Base-by-base conservation (phyloP, 768 basidiomycete genomes). In the Jaapia argillacea region DNA sequence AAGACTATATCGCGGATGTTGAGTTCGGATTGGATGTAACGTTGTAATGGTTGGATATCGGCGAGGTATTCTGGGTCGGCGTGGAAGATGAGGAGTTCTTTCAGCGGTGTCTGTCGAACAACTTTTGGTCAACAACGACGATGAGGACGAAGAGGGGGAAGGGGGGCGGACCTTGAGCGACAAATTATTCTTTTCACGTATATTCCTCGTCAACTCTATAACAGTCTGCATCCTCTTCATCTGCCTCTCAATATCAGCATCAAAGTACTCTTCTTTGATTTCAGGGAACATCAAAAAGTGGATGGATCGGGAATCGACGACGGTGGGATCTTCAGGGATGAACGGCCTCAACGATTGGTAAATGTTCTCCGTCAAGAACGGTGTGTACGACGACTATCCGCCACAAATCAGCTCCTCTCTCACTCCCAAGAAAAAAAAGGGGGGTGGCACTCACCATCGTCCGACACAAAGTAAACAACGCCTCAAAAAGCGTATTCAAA, bases 341-440 rank as follows among this genome's bases (percentile, higher is more conserved):
- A 78, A 94, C n/a, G 68, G 68, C 37, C 81, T 78, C 31, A 98
- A 72, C 25, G 87, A 79, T 59, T 98, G 96, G 62, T 97, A 98
- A 47, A 98, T 70, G 63, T 83, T 96, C 64, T 99, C 96, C 5
- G 92, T 93, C 59, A 98, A 69, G 77, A 97, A 98, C 0, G 96
- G 96, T 6, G 93, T 97, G 64, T 96, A 99, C 5, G 96, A 93
- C 1, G 94, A 94, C 93, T 94, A 51, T 2, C n/a, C n/a, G n/a
- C n/a, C n/a, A n/a, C n/a, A n/a, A n/a, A 13, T 33, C 31, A n/a
- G 31, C 10, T 33, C 31, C 31, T 16, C 10, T 33, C 31, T 10
- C 10, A 33, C 10, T 33, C 10, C 31, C 10, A 33, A 33, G 25
- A 39, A 31, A 14, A 25, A 12, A 22, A 24, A 3, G 6, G 31